Evolutionary conservation across 768 basidiomycete genomes (phyloP), one percentile per base, ranked within the genome.

Genomic region (Nevesoporus exiguus): DNA sequence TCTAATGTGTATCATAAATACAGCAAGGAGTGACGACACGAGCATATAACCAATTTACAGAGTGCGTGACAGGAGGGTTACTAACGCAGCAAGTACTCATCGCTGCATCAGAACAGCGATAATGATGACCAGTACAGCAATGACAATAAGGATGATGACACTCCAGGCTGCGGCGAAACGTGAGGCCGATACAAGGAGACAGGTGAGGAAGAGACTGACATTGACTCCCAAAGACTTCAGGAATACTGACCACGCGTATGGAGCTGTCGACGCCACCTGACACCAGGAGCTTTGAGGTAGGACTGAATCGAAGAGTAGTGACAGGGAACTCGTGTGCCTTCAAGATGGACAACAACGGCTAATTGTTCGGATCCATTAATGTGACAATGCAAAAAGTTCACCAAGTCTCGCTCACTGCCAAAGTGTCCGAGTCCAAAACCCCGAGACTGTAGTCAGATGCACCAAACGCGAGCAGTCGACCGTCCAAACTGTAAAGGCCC

Each of bases 271-370:
- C 89, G 61, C 93, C 93, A 17, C 90, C 95, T 6, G 92, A 92
- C 19, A 95, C 81, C 4, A 99, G 78, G 13, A 95, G 60, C n/a
- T 77, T 82, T 13, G 87, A 85, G 7, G 83, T 77, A 2, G 93
- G 87, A 66, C 88, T 96, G 77, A 99, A 99, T 54, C 81, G 82
- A 51, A 99, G 72, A 5, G 89, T 84, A 1, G 97, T 98, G 6
- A 91, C 83, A 5, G 97, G 90, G 69, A 98, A 93, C 55, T 95
- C 93, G 70, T 98, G 96, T 0, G 97, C 90, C 71, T 90, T 91
- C 54, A 98, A 76, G 57, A 99, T 97, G 19, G 85, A 85, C 29
- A 92, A 72, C 13, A 93, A 68, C 1, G 94, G 95, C 95, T 98
- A n/a, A 61, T 21, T 29, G 40, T 39, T 47, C 55, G 36, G 4